Evolutionary conservation across 768 basidiomycete genomes (phyloP).

Genomic region (Boletus fagicola): DNA sequence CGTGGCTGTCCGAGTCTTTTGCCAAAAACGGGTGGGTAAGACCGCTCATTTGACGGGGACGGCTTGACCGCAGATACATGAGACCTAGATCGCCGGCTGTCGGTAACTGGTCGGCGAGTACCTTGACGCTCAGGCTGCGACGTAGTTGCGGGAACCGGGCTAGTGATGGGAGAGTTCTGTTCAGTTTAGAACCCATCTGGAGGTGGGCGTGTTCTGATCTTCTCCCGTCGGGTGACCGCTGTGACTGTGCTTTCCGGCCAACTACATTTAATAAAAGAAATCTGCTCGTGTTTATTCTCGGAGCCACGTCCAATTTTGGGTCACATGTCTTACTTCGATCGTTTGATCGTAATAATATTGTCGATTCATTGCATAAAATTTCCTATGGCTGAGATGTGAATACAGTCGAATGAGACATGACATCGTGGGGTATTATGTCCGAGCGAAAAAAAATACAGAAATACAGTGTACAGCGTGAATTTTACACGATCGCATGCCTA

Average conservation of each 20-base stretch:
- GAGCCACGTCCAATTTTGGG: background rate
- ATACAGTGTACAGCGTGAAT: slow-evolving; percentile 5
- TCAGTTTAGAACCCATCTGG: background rate
- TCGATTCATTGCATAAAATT: slow-evolving; percentile 9
- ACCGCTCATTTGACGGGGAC: background rate
- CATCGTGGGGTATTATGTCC: slow-evolving; percentile 16
- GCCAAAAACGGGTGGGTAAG: background rate
- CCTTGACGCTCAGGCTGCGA: background rate
- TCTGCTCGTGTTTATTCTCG: background rate
- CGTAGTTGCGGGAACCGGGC: background rate
- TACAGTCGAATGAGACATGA: slow-evolving; percentile 9
- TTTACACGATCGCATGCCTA: background rate
- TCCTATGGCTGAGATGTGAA: background rate
- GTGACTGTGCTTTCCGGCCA: background rate
- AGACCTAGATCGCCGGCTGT: background rate
- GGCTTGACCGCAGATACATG: background rate
- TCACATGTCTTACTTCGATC: background rate
- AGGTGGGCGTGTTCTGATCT: background rate
- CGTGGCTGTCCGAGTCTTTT: no score
- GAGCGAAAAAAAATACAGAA: background rate
- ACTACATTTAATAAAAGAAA: background rate
- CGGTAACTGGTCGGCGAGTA: background rate
- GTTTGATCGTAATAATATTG: background rate
- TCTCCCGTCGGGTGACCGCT: slow-evolving; percentile 6
- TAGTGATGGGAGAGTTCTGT: background rate